These are phyloP conservation scores for Plectranthus barbatus DNA, from an alignment of 257 asterid species.

Conservation along the genomic window DNA sequence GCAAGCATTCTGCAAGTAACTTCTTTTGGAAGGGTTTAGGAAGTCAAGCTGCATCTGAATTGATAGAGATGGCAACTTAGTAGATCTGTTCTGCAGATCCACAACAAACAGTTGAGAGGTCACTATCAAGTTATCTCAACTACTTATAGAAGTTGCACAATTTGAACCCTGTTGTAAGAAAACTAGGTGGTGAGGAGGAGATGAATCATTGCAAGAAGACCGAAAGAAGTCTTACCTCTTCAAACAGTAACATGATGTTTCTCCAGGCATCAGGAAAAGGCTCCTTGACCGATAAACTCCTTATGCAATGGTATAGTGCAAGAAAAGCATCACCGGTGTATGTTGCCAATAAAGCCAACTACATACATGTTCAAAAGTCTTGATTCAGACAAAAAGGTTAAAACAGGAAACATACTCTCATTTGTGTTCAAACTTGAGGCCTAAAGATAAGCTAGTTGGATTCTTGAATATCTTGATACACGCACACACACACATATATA, in stretches of 20 bases:
- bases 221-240: slow-evolving; percentile 43
- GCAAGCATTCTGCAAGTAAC: slow-evolving; percentile 19
- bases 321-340: slow-evolving; percentile 71
- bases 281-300: slow-evolving; percentile 85
- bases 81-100: slow-evolving; percentile 65
- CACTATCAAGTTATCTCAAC: neutral
- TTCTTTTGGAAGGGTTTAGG: slow-evolving; percentile 46
- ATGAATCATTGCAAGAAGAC: neutral
- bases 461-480: neutral
- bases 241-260: slow-evolving; percentile 72
- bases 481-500: neutral
- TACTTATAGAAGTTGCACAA: neutral
- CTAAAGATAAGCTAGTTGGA: neutral
- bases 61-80: slow-evolving; percentile 36
- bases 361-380: slow-evolving; percentile 16
- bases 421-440: neutral
- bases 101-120: slow-evolving; percentile 19
- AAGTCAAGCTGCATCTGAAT: slow-evolving; percentile 43
- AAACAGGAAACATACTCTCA: neutral
- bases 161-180: neutral
- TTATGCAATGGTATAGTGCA: slow-evolving; percentile 74
- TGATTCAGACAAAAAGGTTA: neutral
- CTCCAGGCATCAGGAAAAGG: slow-evolving; percentile 96
- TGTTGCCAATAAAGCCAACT: slow-evolving; percentile 83
- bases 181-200: neutral